A percentile compares a stretch with the other conserved stretches of the same genome.
phyloP scores from a whole-genome alignment of 371 early-diverging fungal genomes.

The Mortierella sp. region DNA sequence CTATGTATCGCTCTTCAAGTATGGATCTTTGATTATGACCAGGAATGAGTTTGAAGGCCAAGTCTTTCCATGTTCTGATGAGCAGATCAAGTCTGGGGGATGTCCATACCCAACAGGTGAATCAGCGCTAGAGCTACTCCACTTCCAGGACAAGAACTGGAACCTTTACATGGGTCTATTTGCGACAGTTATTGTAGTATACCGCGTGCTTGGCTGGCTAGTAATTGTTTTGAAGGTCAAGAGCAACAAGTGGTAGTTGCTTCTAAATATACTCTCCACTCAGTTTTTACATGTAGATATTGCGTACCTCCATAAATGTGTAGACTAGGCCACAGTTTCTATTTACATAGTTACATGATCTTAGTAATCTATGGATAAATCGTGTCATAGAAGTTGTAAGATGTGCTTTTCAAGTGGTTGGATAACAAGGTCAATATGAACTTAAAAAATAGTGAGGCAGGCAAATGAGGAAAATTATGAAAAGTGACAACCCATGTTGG shows the following conservation, averaged over 20 bases:
- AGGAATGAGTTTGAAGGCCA: constrained; percentile 45
- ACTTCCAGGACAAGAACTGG: constrained; percentile 44
- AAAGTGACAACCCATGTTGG: too few species aligned
- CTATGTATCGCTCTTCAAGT: constrained; percentile 44
- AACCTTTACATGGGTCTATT: constrained; percentile 50
- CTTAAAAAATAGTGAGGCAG: not conserved
- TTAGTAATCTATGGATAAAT: too few species aligned
- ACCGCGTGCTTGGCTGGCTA: constrained; percentile 40
- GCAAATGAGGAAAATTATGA: too few species aligned
- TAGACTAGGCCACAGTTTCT: too few species aligned
- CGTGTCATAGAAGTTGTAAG: too few species aligned
- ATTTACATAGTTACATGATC: too few species aligned
- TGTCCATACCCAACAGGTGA: constrained; percentile 47
- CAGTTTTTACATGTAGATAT: not conserved
- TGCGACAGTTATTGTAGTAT: constrained; percentile 27
- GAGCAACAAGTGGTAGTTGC: constrained; percentile 37
- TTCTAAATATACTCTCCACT: not conserved
- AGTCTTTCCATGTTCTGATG: constrained; percentile 32
- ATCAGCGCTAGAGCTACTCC: constrained; percentile 26
- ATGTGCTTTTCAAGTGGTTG: too few species aligned
- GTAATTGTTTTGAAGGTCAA: constrained; percentile 45
- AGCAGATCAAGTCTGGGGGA: constrained; percentile 23
- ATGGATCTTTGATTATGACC: constrained; percentile 36
- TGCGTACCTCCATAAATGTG: too few species aligned
- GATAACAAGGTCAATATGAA: too few species aligned